Conservation (phyloP, 371 early-diverging fungal genomes). For the Rhizomucor pusillus region DNA sequence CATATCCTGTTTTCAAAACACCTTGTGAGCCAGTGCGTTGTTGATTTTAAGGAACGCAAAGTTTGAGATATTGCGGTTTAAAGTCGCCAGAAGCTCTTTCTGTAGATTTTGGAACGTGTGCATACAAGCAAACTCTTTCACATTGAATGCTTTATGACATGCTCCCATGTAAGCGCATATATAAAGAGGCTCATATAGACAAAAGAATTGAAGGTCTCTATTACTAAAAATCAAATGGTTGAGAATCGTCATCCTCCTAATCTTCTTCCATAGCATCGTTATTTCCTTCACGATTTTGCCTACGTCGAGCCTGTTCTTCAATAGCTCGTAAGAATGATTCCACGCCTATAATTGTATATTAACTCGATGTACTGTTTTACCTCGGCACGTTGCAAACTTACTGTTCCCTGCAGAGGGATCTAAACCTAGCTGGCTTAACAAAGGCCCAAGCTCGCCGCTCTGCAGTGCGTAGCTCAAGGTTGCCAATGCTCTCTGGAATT, state of each 20-base stretch:
- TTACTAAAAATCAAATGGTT: too few species aligned
- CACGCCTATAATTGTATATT: conserved; percentile 42
- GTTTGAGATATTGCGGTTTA: too few species aligned
- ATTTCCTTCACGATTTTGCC: conserved; percentile 18
- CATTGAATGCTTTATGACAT: too few species aligned
- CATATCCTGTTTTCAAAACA: too few species aligned
- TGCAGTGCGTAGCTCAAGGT: conserved; percentile 63
- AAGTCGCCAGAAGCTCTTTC: too few species aligned
- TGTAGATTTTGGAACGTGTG: too few species aligned
- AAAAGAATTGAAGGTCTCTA: too few species aligned
- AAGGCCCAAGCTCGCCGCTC: conserved; percentile 66
- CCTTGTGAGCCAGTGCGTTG: too few species aligned
- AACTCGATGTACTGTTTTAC: not conserved
- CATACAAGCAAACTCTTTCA: too few species aligned
- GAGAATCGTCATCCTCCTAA: conserved; percentile 1
- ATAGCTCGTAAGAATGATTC: conserved; percentile 67
- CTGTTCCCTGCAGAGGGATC: conserved; percentile 50
- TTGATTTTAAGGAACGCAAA: too few species aligned
- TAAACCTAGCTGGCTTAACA: conserved; percentile 64
- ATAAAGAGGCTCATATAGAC: too few species aligned
- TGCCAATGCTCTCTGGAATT: conserved; percentile 69
- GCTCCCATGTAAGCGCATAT: too few species aligned
- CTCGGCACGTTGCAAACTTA: not conserved
- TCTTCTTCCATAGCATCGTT: conserved; percentile 42
- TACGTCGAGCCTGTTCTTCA: conserved; percentile 56